Percentiles rank a stretch among this genome's conserved stretches.
phyloP scores from a whole-genome alignment of 306 rosid species.

The Elaeagnus macrophylla region DNA sequence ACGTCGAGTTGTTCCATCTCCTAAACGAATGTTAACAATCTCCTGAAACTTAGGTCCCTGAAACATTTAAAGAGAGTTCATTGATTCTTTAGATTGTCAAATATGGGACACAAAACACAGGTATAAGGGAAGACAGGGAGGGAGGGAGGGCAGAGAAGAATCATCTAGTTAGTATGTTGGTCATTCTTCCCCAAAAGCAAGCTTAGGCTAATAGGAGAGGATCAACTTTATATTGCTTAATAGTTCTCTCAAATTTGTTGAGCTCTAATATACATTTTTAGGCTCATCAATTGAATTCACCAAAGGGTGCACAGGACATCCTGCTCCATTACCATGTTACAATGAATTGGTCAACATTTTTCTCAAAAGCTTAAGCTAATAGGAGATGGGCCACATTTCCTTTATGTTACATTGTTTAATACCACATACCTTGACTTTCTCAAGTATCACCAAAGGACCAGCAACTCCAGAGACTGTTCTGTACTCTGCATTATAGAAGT shows the following conservation, averaged over 20 bases:
- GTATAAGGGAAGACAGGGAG: not conserved
- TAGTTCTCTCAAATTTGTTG: no score
- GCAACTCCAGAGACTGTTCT: conserved; percentile 99
- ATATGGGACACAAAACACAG: conserved; percentile 10
- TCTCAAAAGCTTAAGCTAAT: not conserved
- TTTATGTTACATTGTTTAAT: conserved; percentile 2
- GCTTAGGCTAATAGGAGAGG: no score
- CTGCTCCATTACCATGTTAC: no score
- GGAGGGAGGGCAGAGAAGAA: not conserved
- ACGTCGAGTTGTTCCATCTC: conserved; percentile 85
- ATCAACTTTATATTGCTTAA: no score
- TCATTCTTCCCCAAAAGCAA: no score
- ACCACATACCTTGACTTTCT: conserved; percentile 79
- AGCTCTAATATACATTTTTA: no score
- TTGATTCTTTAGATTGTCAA: conserved; percentile 10
- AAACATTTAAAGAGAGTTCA: conserved; percentile 18
- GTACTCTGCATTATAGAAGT: conserved; percentile 56
- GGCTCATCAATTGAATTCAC: no score
- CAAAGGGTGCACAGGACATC: no score
- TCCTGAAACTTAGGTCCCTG: conserved; percentile 99
- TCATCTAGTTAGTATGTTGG: not conserved
- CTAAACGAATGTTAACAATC: conserved; percentile 95
- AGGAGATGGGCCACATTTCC: not conserved
- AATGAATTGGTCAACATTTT: not conserved
- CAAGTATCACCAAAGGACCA: conserved; percentile 97